Conservation (phyloP, 352 stramenopile genomes). For the Pythium plurisporium region DNA sequence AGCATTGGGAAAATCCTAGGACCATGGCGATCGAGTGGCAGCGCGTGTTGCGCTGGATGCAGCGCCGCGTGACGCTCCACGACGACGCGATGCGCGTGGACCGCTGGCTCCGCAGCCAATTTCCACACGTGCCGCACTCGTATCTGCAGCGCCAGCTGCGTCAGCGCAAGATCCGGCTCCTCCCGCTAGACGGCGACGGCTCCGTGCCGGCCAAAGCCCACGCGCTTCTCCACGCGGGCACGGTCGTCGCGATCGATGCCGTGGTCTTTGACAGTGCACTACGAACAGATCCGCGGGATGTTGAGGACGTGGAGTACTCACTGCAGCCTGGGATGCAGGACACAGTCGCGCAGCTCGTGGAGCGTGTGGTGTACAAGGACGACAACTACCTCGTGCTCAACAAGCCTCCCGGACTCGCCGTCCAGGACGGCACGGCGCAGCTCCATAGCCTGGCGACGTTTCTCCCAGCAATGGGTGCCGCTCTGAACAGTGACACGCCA, state of each 20-base stretch:
- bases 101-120: conserved; percentile 55
- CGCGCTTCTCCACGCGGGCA: conserved; percentile 34
- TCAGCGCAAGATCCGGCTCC: conserved; percentile 61
- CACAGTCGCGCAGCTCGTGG: conserved; percentile 25
- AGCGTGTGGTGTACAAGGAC: conserved; percentile 44
- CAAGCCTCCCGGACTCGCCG: conserved; percentile 64
- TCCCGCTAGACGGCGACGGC: conserved; percentile 1
- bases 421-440: conserved; percentile 49
- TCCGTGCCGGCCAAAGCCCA: conserved; percentile 23
- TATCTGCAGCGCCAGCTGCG: conserved; percentile 61
- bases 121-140: conserved; percentile 45
- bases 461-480: conserved; percentile 33
- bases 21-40: conserved; percentile 34
- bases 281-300: background rate
- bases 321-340: background rate
- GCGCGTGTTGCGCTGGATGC: conserved; percentile 47
- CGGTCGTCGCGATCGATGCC: conserved; percentile 48
- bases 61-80: conserved; percentile 31
- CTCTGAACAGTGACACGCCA: conserved; percentile 22
- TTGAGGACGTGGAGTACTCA: background rate
- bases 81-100: conserved; percentile 65
- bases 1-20: too few relatives aligned
- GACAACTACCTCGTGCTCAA: conserved; percentile 60
- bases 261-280: conserved; percentile 28
- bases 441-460: conserved; percentile 40